Base-by-base conservation (phyloP, 1,284 basidiomycete genomes). In the Neotropicomus parvogracilis region DNA sequence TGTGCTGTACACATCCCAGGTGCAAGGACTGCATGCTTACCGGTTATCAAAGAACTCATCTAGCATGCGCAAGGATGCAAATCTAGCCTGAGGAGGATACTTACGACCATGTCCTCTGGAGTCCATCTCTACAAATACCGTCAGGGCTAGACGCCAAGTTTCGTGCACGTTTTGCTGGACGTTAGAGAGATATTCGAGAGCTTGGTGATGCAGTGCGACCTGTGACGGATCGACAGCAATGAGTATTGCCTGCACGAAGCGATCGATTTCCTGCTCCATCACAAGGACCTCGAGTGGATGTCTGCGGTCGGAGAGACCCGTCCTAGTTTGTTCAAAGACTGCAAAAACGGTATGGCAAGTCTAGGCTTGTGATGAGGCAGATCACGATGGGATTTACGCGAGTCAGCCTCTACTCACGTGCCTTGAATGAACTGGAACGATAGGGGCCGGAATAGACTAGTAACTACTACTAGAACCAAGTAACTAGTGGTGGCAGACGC, bases 11-110 rank as follows among this genome's bases (percentile, higher is more conserved):
- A 24, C 29, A 12, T n/a, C 12, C 38, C 47, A 40, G 31, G 49
- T 17, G 16, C 40, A n/a, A n/a, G 38, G 24, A 24, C 17, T n/a
- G 46, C 13, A 48, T 21, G 73, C 88, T 74, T 66, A 91, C 91
- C 84, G 79, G 67, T 85, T 85, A 59, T 90, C 88, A 52, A 95
- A 75, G 62, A 90, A 91, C 47, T 92, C 89, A 54, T 92, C 89
- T 49, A 95, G 69, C 48, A 95, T 81, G 52, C 90, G 81, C 56
- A 95, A 73, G 20, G 86, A 89, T 67, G 89, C 94, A 71, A 95
- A 88, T 48, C 92, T 79, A 34, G 80, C 88, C 60, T 92, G 82
- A 38, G 81, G 68, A 19, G 81, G 80, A 66, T 91, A 80, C 68
- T 83, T 88, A 59, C 80, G 74, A 13, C 32, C 52, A 6, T 51